Evolutionary conservation across 2,329 filamentous ascomycete genomes (phyloP), one percentile per base, ranked within the genome.

Genomic region (Ophiocordyceps camponoti-leonardi): DNA sequence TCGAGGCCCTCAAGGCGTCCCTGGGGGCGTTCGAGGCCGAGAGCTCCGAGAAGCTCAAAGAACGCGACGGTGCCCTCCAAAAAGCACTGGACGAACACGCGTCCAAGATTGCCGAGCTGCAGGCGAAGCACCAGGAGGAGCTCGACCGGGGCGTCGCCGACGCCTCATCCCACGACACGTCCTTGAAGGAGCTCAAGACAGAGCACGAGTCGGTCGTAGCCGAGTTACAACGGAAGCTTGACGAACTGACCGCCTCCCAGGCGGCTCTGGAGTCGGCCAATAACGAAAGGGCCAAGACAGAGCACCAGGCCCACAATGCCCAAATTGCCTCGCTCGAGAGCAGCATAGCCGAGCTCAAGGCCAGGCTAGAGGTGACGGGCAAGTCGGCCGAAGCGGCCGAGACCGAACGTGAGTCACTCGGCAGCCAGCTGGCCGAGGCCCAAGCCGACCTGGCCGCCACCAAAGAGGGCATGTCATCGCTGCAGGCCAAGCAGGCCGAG

Each of bases 221-320:
- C 22, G 68, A 69, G 19, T 59, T 80, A 42, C 69, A 79, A 57
- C 68, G 64, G 53, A 71, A 74, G 58, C 64, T 81, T 30, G 68
- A 75, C 19, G 68, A 72, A 39, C 56, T 79, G 45, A 64, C 64
- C 1, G 62, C 67, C 2, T 67, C 69, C 2, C 69, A 69, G 44
- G 57, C 59, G n/a, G 59, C 61, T 5, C 54, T 73, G 7, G 66
- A 71, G 54, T 59, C 62, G 22, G 64, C 67, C 13, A 67, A 65
- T 51, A 63, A 66, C 44, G 61, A 66, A 37, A 68, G 65, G 52
- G 48, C 67, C 22, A 67, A 69, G 44, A 62, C 60, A 20, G 68
- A 70, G 47, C 59, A 64, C 31, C 64, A 69, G 42, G 67, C 66
- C 1, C 67, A 63, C 46, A 59, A 60, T 16, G 59, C 63, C 31